Percentiles rank a stretch among this genome's conserved stretches.
phyloP scores from a whole-genome alignment of 768 basidiomycete species.

The Pholiota conissans region DNA sequence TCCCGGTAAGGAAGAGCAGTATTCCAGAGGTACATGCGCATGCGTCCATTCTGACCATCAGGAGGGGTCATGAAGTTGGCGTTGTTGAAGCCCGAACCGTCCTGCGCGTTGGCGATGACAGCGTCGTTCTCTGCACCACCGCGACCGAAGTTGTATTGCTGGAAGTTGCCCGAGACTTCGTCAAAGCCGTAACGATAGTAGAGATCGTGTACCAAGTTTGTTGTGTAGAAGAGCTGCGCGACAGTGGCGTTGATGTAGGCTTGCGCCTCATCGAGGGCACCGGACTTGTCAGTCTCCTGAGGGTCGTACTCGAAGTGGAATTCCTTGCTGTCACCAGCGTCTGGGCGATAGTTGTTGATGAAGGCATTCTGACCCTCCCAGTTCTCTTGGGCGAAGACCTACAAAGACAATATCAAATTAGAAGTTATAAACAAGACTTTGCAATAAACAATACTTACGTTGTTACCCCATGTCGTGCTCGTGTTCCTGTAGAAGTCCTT shows the following conservation, averaged over 20 bases:
- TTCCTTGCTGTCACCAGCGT: constrained; percentile 48
- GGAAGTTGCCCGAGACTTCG: constrained; percentile 93
- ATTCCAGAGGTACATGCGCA: constrained; percentile 98
- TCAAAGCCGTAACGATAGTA: constrained; percentile 92
- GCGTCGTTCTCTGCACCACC: constrained; percentile 88
- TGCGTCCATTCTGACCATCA: constrained; percentile 84
- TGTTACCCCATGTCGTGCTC: constrained; percentile 86
- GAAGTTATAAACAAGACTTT: not conserved
- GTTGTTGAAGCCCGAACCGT: constrained; percentile 91
- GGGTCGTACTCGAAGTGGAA: constrained; percentile 83
- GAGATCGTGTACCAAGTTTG: constrained; percentile 79
- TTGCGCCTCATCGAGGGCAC: constrained; percentile 71
- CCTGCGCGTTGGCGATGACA: constrained; percentile 94
- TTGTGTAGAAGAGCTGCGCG: constrained; percentile 87
- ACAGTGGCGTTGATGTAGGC: constrained; percentile 86
- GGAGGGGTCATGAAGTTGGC: constrained; percentile 90
- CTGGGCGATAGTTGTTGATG: constrained; percentile 78
- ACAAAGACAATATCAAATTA: not conserved
- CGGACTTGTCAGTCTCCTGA: constrained; percentile 48
- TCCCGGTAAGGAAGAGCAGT: constrained; percentile 89
- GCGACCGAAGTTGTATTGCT: constrained; percentile 93
- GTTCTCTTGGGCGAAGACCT: constrained; percentile 94
- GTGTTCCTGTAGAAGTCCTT: constrained; percentile 57
- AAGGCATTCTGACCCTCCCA: constrained; percentile 73
- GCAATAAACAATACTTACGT: constrained; percentile 41